These are phyloP conservation scores for Dothideomycetes sp. DNA, from an alignment of 2,329 filamentous ascomycete genomes.

Conservation along the genomic window DNA sequence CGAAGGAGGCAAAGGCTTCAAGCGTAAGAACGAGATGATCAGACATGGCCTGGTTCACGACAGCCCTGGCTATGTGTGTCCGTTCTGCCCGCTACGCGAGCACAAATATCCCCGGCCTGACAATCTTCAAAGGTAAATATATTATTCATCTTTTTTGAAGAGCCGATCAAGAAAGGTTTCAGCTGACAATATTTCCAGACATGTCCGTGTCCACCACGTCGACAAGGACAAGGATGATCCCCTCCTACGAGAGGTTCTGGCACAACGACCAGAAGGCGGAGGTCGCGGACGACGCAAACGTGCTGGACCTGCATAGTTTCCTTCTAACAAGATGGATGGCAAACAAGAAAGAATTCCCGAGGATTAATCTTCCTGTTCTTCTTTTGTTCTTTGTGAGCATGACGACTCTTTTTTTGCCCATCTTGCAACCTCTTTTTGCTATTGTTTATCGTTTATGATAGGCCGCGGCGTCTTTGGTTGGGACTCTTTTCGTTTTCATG, in stretches of 20 bases:
- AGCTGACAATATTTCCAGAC: conserved; percentile 49
- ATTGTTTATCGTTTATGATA: no score
- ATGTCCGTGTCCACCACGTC: conserved; percentile 84
- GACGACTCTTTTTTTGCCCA: no score
- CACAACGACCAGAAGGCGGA: conserved; percentile 76
- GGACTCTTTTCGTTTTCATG: no score
- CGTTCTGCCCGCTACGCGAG: conserved; percentile 87
- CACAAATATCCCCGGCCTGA: conserved; percentile 93
- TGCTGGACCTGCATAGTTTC: no score
- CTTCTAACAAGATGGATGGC: no score
- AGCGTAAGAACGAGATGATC: conserved; percentile 63
- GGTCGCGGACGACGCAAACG: conserved; percentile 70
- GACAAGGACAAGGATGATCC: conserved; percentile 88
- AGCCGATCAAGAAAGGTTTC: no score
- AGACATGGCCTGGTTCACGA: conserved; percentile 82
- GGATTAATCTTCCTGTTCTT: no score
- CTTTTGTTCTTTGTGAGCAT: no score
- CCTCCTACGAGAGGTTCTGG: conserved; percentile 68
- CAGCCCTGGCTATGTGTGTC: conserved; percentile 90
- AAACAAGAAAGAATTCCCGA: no score
- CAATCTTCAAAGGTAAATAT: conserved; percentile 82
- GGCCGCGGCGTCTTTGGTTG: no score
- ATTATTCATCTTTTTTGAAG: no score
- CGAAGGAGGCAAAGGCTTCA: conserved; percentile 58
- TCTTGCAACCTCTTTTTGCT: no score